Percentiles rank a stretch among this genome's conserved stretches.
phyloP scores from a whole-genome alignment of 1,284 basidiomycete species.

The Rhodotorula glutinis region DNA sequence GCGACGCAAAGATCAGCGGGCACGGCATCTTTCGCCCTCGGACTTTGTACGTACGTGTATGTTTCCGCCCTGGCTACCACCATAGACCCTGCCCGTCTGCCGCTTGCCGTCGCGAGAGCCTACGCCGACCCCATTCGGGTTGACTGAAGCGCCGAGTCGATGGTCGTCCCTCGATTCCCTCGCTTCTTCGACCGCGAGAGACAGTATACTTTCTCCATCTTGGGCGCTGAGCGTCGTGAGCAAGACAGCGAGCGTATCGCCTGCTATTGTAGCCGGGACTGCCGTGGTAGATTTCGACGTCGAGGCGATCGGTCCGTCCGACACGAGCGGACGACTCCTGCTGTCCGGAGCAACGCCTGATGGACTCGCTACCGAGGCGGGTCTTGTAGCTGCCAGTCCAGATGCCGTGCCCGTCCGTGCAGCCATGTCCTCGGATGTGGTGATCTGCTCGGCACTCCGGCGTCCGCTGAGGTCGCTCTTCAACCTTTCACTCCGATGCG shows the following conservation, averaged over 20 bases:
- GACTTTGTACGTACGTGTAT: slow-evolving; percentile 59
- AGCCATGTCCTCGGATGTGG: no score
- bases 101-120: background rate
- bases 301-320: background rate
- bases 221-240: slow-evolving; percentile 21
- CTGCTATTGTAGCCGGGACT: background rate
- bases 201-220: slow-evolving; percentile 29
- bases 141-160: background rate
- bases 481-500: no score
- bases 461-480: no score
- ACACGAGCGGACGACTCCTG: background rate
- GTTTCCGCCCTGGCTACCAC: slow-evolving; percentile 73
- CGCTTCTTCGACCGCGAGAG: slow-evolving; percentile 28
- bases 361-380: background rate
- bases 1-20: background rate
- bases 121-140: no score
- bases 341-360: background rate
- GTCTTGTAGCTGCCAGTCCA: background rate
- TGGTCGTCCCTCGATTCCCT: background rate
- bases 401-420: no score
- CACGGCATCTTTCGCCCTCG: background rate
- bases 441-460: no score
- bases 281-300: background rate
- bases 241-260: background rate
- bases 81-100: slow-evolving; percentile 58